These are phyloP conservation scores for Aspergillus hiratsukae DNA, from an alignment of 2,329 filamentous ascomycete genomes.

Conservation along the genomic window DNA sequence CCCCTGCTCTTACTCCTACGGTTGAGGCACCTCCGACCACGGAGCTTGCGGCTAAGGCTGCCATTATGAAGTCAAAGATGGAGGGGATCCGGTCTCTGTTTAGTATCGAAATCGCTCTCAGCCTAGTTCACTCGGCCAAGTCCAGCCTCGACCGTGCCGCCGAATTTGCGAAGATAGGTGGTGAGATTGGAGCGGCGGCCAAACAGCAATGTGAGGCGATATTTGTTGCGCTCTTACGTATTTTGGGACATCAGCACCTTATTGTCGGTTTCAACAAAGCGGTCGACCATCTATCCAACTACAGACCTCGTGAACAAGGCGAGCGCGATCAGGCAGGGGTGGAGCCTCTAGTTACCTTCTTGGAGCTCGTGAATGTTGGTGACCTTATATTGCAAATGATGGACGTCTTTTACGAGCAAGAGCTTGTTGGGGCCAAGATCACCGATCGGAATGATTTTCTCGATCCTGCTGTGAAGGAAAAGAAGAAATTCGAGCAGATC, in stretches of 20 bases:
- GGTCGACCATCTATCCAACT: constrained; percentile 81
- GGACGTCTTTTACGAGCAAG: constrained; percentile 96
- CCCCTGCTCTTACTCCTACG: constrained; percentile 37
- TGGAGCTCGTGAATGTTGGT: constrained; percentile 96
- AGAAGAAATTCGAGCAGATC: constrained; percentile 99
- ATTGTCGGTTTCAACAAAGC: constrained; percentile 92
- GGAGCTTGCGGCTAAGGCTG: constrained; percentile 94
- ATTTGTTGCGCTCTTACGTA: constrained; percentile 77
- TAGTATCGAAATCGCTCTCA: constrained; percentile 90
- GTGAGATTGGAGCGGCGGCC: constrained; percentile 75
- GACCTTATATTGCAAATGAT: constrained; percentile 99
- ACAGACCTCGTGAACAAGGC: constrained; percentile 71
- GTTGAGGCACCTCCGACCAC: constrained; percentile 69
- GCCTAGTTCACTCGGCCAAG: constrained; percentile 84
- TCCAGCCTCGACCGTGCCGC: constrained; percentile 79
- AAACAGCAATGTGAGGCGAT: constrained; percentile 85
- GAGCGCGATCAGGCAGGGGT: constrained; percentile 69
- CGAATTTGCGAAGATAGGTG: constrained; percentile 74
- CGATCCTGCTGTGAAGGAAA: constrained; percentile 84
- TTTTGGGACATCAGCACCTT: constrained; percentile 80
- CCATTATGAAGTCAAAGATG: constrained; percentile 88
- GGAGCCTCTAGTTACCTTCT: constrained; percentile 87
- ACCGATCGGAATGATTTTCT: constrained; percentile 93
- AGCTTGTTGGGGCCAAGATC: constrained; percentile 75
- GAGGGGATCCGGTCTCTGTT: constrained; percentile 94